Percentiles rank a stretch among this genome's conserved stretches.
These are phyloP conservation scores for Arabidopsis suecica DNA, from an alignment of 345 rosid genomes.

Conservation along the genomic window DNA sequence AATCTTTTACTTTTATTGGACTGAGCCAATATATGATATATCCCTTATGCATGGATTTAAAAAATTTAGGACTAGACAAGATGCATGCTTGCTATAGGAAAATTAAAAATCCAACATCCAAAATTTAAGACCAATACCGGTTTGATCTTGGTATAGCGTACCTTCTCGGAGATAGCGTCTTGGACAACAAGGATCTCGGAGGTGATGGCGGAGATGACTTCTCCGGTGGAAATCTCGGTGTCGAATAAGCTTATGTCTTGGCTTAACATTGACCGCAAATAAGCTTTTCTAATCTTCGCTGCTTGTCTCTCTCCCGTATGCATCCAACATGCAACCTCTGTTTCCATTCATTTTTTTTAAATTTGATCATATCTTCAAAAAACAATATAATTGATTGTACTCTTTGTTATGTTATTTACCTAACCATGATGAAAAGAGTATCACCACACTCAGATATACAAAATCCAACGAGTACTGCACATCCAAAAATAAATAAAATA, in stretches of 20 bases:
- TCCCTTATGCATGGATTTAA: not conserved
- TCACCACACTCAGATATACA: constrained; percentile 86
- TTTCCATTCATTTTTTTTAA: not conserved
- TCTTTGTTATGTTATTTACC: constrained; percentile 52
- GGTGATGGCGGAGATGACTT: constrained; percentile 86
- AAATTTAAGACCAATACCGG: not conserved
- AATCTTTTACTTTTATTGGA: not conserved
- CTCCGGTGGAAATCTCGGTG: constrained; percentile 91
- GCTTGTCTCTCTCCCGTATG: constrained; percentile 94
- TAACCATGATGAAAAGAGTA: constrained; percentile 87
- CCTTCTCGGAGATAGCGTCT: constrained; percentile 98
- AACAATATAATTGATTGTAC: not conserved
- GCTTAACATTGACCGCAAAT: constrained; percentile 72
- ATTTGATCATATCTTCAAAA: not conserved
- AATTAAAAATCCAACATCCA: no score
- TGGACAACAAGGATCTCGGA: constrained; percentile 86
- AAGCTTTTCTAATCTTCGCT: constrained; percentile 92
- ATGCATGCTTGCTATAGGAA: not conserved
- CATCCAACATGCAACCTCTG: constrained; percentile 99
- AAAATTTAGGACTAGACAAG: not conserved
- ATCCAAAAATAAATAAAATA: not conserved
- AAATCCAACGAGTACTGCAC: constrained; percentile 97
- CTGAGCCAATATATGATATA: not conserved
- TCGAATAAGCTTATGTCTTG: constrained; percentile 92
- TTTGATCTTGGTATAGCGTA: constrained; percentile 25